Conservation (phyloP, 352 stramenopile species). For the Pythium biforme region DNA sequence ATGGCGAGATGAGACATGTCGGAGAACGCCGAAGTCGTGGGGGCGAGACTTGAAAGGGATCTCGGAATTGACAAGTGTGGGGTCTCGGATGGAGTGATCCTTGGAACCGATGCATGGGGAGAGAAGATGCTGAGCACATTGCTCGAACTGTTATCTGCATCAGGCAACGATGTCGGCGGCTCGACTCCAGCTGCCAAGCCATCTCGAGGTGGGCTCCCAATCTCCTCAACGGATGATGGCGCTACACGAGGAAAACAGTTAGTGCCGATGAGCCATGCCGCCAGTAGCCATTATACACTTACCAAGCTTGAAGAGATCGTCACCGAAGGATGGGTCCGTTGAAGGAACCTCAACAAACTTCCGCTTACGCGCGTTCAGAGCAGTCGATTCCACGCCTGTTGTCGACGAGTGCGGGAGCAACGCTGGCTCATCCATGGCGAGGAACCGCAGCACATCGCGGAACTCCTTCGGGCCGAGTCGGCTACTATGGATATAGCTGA, state of each 20-base stretch:
- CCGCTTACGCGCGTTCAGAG: conserved; percentile 52
- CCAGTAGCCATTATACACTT: conserved; percentile 12
- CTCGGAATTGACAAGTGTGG: conserved; percentile 10
- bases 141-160: conserved; percentile 31
- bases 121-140: conserved; percentile 84
- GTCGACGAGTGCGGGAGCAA: conserved; percentile 57
- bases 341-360: conserved; percentile 80
- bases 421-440: conserved; percentile 82
- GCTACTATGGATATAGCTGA: conserved; percentile 77
- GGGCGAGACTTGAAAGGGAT: background rate
- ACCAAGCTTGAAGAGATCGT: conserved; percentile 39
- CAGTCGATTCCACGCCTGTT: conserved; percentile 35
- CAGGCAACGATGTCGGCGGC: conserved; percentile 6
- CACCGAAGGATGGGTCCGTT: conserved; percentile 21
- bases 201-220: conserved; percentile 37
- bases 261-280: no score
- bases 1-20: conserved; percentile 11
- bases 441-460: conserved; percentile 76
- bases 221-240: conserved; percentile 47
- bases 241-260: conserved; percentile 24
- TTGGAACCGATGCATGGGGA: conserved; percentile 18
- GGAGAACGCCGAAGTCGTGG: conserved; percentile 25
- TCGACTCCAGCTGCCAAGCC: conserved; percentile 37
- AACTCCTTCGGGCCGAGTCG: conserved; percentile 85
- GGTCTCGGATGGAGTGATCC: conserved; percentile 2